Percentiles rank a stretch among this genome's conserved stretches.
These are phyloP conservation scores for Fusarium sublunatum DNA, from an alignment of 2,329 filamentous ascomycete genomes.

Conservation along the genomic window DNA sequence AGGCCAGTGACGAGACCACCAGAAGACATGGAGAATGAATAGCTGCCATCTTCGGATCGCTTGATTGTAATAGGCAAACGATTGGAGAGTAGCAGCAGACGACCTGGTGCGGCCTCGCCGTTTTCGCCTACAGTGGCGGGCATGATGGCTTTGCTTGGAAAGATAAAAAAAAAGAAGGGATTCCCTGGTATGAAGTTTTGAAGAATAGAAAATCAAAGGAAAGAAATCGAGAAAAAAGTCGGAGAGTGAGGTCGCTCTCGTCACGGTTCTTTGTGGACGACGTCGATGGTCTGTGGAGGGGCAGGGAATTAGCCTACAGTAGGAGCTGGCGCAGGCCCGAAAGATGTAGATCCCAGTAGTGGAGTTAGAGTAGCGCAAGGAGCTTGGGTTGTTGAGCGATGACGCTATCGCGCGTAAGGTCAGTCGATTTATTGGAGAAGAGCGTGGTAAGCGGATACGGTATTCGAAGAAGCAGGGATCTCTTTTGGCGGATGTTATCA, in stretches of 20 bases:
- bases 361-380: slow-evolving; percentile 41
- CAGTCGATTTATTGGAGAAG: slow-evolving; percentile 45
- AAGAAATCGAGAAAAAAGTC: slow-evolving; percentile 14
- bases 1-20: slow-evolving; percentile 94
- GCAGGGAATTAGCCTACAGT: slow-evolving; percentile 39
- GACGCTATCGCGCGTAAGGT: slow-evolving; percentile 46
- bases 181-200: slow-evolving; percentile 1
- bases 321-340: slow-evolving; percentile 36
- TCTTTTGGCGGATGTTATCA: slow-evolving; percentile 15
- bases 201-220: slow-evolving; percentile 3
- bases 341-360: slow-evolving; percentile 44
- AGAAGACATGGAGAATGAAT: slow-evolving; percentile 95
- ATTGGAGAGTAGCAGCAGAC: slow-evolving; percentile 90
- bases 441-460: slow-evolving; percentile 27
- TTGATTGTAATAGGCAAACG: slow-evolving; percentile 97
- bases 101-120: slow-evolving; percentile 54
- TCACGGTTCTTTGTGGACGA: slow-evolving; percentile 35
- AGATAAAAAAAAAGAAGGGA: neutral
- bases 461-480: slow-evolving; percentile 24
- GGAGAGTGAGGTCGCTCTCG: slow-evolving; percentile 25
- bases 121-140: slow-evolving; percentile 51
- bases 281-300: slow-evolving; percentile 43
- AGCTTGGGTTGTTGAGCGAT: slow-evolving; percentile 42
- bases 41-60: slow-evolving; percentile 88
- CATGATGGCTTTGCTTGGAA: slow-evolving; percentile 46